phyloP scores from a whole-genome alignment of 148 eudicot species.

The Suaeda aralocaspica region DNA sequence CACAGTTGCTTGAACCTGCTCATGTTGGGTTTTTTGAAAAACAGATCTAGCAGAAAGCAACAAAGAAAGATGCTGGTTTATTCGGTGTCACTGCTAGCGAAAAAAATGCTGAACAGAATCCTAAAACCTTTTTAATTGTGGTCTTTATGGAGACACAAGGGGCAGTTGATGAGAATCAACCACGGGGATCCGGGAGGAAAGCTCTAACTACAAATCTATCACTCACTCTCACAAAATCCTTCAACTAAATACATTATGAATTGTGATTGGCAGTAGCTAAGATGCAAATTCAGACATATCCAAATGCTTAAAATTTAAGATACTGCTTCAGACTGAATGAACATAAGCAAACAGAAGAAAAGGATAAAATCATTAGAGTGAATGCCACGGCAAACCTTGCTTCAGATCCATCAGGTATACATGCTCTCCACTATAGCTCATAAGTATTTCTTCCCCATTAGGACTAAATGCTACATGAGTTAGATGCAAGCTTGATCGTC shows the following conservation, averaged over 20 bases:
- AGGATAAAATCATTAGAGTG: background rate
- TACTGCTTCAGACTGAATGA: background rate
- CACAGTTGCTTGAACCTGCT: background rate
- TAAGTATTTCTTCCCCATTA: slow-evolving; percentile 80
- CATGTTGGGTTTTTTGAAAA: background rate
- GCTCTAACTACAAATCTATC: no score
- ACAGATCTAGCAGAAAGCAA: background rate
- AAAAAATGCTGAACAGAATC: background rate
- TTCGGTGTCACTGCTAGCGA: background rate
- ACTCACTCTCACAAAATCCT: no score
- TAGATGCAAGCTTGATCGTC: slow-evolving; percentile 67
- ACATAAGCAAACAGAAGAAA: background rate
- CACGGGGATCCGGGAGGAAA: no score
- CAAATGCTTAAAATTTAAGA: background rate
- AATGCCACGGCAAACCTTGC: slow-evolving; percentile 42
- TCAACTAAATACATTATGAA: background rate
- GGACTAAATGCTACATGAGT: slow-evolving; percentile 96
- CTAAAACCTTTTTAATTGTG: no score
- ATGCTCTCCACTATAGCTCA: slow-evolving; percentile 93
- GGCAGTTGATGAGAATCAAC: no score
- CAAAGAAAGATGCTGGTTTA: background rate
- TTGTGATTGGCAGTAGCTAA: background rate
- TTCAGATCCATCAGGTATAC: slow-evolving; percentile 88
- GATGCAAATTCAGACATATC: background rate
- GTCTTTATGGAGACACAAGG: no score